These are phyloP conservation scores for Camellia sinensis DNA, from an alignment of 148 eudicot genomes.

Conservation along the genomic window DNA sequence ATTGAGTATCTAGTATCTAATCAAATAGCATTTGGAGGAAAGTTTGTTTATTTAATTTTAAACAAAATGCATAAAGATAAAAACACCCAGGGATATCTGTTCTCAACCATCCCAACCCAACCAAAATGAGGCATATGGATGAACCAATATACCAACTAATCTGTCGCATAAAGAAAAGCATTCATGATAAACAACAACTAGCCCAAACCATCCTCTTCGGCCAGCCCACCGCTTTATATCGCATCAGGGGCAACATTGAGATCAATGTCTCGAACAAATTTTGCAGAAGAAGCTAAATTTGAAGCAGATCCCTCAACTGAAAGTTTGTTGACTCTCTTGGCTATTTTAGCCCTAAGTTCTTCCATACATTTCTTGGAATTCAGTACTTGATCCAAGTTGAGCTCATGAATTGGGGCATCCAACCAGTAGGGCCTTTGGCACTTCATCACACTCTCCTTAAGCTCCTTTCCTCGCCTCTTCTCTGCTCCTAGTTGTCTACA, in stretches of 20 bases:
- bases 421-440: background rate
- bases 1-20: background rate
- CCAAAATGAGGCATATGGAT: background rate
- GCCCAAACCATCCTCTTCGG: background rate
- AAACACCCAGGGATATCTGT: background rate
- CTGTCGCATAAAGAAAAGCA: background rate
- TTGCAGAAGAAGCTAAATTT: background rate
- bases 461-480: background rate
- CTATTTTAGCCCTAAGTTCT: constrained; percentile 7
- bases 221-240: too few relatives aligned
- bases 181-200: background rate
- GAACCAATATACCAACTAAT: background rate
- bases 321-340: background rate
- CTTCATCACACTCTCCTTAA: background rate
- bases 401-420: background rate
- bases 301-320: constrained; percentile 2
- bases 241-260: constrained; percentile 7
- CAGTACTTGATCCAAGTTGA: constrained; percentile 7
- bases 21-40: background rate
- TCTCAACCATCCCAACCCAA: background rate
- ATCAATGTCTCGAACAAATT: constrained; percentile 4
- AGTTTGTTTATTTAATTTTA: background rate
- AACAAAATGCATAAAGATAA: background rate
- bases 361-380: background rate
- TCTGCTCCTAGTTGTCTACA: background rate